Evolutionary conservation across 805 yeast genomes (phyloP).

Genomic region (Candida sanyiensis): DNA sequence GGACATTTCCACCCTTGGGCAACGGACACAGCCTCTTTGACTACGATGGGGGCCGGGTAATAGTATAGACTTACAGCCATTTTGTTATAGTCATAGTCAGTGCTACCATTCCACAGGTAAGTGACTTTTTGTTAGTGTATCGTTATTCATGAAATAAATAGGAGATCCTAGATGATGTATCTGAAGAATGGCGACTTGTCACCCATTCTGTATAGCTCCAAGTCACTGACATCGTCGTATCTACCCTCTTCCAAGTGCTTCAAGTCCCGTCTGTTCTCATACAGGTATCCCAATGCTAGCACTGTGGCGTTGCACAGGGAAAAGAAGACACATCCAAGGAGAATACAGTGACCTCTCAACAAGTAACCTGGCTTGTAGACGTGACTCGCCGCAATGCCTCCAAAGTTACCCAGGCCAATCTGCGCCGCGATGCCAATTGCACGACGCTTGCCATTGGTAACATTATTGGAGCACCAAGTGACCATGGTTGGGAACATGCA

Average conservation of each 20-base stretch:
- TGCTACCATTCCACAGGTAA: too few relatives aligned
- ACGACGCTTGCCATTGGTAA: conserved; percentile 33
- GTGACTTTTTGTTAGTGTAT: too few relatives aligned
- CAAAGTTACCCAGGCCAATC: conserved; percentile 35
- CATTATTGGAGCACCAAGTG: conserved; percentile 34
- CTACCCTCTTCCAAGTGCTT: conserved; percentile 28
- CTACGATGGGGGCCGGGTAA: too few relatives aligned
- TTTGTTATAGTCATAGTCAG: too few relatives aligned
- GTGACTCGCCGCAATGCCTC: conserved; percentile 33
- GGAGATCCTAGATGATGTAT: too few relatives aligned
- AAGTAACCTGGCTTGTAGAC: conserved; percentile 29
- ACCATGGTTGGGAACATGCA: conserved; percentile 31
- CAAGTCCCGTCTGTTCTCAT: conserved; percentile 24
- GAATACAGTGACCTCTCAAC: conserved; percentile 30
- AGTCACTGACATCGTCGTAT: conserved; percentile 26
- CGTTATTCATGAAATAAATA: too few relatives aligned
- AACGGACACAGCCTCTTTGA: too few relatives aligned
- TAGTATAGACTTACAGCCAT: too few relatives aligned
- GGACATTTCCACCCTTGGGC: too few relatives aligned
- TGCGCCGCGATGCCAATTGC: conserved; percentile 37
- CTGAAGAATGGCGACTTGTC: conserved; percentile 38
- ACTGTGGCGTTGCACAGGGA: conserved; percentile 25
- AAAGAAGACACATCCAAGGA: conserved; percentile 29
- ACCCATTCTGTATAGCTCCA: conserved; percentile 35
- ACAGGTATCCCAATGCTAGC: conserved; percentile 22